Evolutionary conservation across 805 yeast species (phyloP), one percentile per base, ranked within the genome.

Genomic region (Cephaloascus fragrans): DNA sequence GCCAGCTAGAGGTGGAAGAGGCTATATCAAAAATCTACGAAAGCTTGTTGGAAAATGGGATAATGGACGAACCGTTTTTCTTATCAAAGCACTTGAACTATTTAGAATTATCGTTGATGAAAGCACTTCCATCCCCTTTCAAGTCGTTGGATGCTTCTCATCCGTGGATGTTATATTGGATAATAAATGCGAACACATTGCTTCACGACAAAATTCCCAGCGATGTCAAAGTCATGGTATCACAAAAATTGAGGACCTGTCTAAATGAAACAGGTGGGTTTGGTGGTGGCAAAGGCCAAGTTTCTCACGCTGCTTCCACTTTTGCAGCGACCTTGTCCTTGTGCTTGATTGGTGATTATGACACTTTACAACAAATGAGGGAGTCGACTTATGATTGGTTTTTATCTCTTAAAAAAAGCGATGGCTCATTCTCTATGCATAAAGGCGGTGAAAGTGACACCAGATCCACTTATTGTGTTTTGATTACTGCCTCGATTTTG

Each of bases 141-240:
- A 52, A 57, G 3, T 70, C 71, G 0, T 64, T 86, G 36, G 97
- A 90, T 57, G 93, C 97, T 0, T 83, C 93, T n/a, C 88, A 82
- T 43, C 79, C 95, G 0, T 93, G 97, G 97, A 61, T 90, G 51
- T 42, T 84, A 1, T 90, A 83, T 54, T 93, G 98, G 98, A 59
- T 81, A 4, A 53, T 73, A 35, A 87, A 86, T 52, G 67, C 80
- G 0, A 48, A 69, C 34, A 47, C 54, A 3, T 39, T 77, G 1
- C 44, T 81, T 20, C 69, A 69, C 6, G 47, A 43, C 2, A 41
- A 64, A 1, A 41, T 45, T 2, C 48, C 43, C 17, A 50, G 31
- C 38, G 55, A 50, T 2, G 45, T 50, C n/a, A 59, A 57, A 37
- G 40, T 41, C 20, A 53, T 44, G 40, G 62, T 64, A 1, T 44